These are phyloP conservation scores for Linum lewisii DNA, from an alignment of 345 rosid genomes.

Conservation along the genomic window DNA sequence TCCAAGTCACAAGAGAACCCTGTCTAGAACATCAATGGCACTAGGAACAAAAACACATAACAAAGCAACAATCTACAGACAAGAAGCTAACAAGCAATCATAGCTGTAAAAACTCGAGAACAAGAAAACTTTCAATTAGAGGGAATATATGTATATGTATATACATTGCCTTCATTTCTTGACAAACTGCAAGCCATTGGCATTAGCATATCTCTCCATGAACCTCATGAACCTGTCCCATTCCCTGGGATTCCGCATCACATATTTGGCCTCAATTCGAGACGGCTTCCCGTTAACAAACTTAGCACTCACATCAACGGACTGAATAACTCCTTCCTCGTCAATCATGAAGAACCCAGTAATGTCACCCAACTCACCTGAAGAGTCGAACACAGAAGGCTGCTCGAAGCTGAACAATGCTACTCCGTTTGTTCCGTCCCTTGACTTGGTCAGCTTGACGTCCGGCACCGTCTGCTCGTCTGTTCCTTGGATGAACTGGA, in stretches of 20 bases:
- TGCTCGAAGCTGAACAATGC: slow-evolving; percentile 73
- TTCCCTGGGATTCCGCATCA: slow-evolving; percentile 72
- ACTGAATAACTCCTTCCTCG: slow-evolving; percentile 88
- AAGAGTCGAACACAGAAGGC: slow-evolving; percentile 83
- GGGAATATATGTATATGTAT: slow-evolving; percentile 2
- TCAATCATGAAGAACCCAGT: slow-evolving; percentile 96
- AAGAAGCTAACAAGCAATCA: background rate
- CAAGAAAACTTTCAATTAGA: slow-evolving; percentile 5
- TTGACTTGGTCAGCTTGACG: slow-evolving; percentile 75
- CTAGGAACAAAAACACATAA: no score
- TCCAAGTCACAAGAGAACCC: no score
- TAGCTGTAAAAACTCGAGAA: background rate
- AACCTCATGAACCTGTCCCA: slow-evolving; percentile 99
- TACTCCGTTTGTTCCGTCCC: slow-evolving; percentile 76
- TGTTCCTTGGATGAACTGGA: slow-evolving; percentile 89
- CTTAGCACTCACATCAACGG: slow-evolving; percentile 86
- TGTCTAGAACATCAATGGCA: background rate
- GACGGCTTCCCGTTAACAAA: slow-evolving; percentile 87
- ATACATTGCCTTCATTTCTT: slow-evolving; percentile 46
- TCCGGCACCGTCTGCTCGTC: slow-evolving; percentile 83
- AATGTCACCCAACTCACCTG: slow-evolving; percentile 82
- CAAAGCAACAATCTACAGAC: no score
- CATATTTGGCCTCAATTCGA: slow-evolving; percentile 68
- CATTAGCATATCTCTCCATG: slow-evolving; percentile 87
- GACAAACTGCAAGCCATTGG: slow-evolving; percentile 73